Evolutionary conservation across 2,329 filamentous ascomycete species (phyloP), one percentile per base, ranked within the genome.

Genomic region (Curvularia sp.): DNA sequence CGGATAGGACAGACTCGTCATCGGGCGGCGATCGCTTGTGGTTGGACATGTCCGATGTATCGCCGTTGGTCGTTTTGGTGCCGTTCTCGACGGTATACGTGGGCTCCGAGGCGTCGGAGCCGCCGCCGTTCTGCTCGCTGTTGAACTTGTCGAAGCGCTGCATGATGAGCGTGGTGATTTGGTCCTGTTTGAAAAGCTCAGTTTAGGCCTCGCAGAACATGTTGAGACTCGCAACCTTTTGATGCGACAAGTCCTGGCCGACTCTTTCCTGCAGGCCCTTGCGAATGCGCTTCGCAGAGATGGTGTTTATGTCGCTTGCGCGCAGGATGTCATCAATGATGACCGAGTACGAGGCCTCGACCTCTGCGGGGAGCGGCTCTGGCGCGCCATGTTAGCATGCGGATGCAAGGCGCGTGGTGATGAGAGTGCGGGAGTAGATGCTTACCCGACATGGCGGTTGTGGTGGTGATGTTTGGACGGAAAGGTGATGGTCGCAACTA

Each of bases 271-370:
- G 85, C 41, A 89, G 79, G 28, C 84, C 85, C 74, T 86, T 87
- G 64, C 86, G 84, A 74, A 89, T 88, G 66, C 82, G 81, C 78
- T 89, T 89, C 59, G 86, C 85, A 35, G 87, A 88, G 63, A 89
- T 84, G 53, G 85, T 88, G 63, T 85, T 85, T 30, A 89, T 79
- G 68, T 89, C 86, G 70, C 85, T 86, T 54, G 77, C 77, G 44
- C 81, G 81, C 50, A 89, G 80, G 66, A 89, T 89, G 31, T 80
- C 79, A 74, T 89, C 87, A 66, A 89, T 89, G 72, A 88, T 86
- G 67, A 77, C 77, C 44, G 82, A 79, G 73, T 87, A 87, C 52
- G 78, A 78, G 52, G 78, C 77, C 73, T 81, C 79, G 47, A 79
- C 71, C 60, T 84, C 82, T 35, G 79, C 69, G 35, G 84, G 76